These are phyloP conservation scores for Suhomyces vadensis DNA, from an alignment of 805 yeast genomes.

Conservation along the genomic window DNA sequence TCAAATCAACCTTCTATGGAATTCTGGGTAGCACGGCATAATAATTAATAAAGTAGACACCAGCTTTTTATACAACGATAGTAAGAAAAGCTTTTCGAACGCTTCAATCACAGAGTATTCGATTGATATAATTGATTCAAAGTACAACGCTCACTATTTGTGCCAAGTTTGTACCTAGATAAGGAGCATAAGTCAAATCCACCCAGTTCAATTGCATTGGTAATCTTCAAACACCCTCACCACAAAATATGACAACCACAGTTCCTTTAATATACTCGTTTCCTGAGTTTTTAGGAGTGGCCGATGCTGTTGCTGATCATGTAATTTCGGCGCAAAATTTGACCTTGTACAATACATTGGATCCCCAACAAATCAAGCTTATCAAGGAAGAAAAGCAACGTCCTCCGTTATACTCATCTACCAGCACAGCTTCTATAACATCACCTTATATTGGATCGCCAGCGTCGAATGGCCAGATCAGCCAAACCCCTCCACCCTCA, in stretches of 20 bases:
- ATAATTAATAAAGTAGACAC: not conserved
- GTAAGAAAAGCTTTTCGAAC: too few relatives aligned
- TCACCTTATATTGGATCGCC: conserved; percentile 6
- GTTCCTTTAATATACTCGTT: conserved; percentile 93
- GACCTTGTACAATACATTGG: conserved; percentile 51
- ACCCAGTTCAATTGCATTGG: too few relatives aligned
- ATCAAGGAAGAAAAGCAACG: conserved; percentile 27
- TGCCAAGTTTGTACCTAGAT: too few relatives aligned
- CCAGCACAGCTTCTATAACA: conserved; percentile 14
- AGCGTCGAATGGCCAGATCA: conserved; percentile 7
- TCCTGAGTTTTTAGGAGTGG: conserved; percentile 85
- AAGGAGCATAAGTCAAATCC: too few relatives aligned
- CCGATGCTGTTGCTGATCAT: conserved; percentile 96
- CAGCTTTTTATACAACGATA: not conserved
- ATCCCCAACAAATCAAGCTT: conserved; percentile 32
- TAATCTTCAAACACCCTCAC: not conserved
- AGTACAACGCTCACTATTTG: too few relatives aligned
- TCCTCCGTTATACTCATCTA: conserved; percentile 18
- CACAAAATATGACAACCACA: conserved; percentile 72
- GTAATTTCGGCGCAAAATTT: conserved; percentile 84
- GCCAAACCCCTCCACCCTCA: not conserved
- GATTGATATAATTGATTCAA: too few relatives aligned
- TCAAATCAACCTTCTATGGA: not conserved
- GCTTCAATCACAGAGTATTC: too few relatives aligned
- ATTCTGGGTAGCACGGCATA: not conserved